Percentiles rank a stretch among this genome's conserved stretches.
phyloP scores from a whole-genome alignment of 805 yeast genomes.

The Limtongozyma cylindracea region DNA sequence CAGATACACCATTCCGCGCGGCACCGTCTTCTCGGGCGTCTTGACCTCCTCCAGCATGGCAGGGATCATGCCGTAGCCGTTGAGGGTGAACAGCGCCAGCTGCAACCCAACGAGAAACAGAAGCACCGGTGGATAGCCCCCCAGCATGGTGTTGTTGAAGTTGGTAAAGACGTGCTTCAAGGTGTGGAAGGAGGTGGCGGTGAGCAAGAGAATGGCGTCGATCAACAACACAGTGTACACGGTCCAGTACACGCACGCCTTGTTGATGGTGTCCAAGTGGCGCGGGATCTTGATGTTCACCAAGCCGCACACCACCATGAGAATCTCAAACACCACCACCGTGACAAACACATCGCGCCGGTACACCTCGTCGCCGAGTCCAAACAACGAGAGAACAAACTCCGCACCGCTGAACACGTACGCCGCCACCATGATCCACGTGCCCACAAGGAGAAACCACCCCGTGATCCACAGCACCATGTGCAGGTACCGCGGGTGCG shows the following conservation, averaged over 20 bases:
- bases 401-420: constrained; percentile 59
- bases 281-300: constrained; percentile 36
- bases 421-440: constrained; percentile 55
- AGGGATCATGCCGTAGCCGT: constrained; percentile 65
- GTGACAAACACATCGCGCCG: constrained; percentile 33
- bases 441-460: constrained; percentile 49
- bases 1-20: constrained; percentile 45
- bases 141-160: constrained; percentile 50
- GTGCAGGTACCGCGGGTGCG: constrained; percentile 28
- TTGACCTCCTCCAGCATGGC: constrained; percentile 68
- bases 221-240: constrained; percentile 43
- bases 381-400: constrained; percentile 39
- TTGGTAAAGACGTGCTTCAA: constrained; percentile 30
- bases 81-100: constrained; percentile 55
- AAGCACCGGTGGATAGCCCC: constrained; percentile 37
- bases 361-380: constrained; percentile 31
- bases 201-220: constrained; percentile 33
- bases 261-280: constrained; percentile 36
- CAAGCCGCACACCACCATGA: constrained; percentile 31
- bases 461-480: constrained; percentile 57
- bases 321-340: constrained; percentile 25
- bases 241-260: constrained; percentile 53
- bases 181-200: constrained; percentile 31
- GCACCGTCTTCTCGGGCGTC: constrained; percentile 48
- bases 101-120: constrained; percentile 62